Evolutionary conservation across 2,329 filamentous ascomycete genomes (phyloP).

Genomic region (Fusarium brevicatenulatum): DNA sequence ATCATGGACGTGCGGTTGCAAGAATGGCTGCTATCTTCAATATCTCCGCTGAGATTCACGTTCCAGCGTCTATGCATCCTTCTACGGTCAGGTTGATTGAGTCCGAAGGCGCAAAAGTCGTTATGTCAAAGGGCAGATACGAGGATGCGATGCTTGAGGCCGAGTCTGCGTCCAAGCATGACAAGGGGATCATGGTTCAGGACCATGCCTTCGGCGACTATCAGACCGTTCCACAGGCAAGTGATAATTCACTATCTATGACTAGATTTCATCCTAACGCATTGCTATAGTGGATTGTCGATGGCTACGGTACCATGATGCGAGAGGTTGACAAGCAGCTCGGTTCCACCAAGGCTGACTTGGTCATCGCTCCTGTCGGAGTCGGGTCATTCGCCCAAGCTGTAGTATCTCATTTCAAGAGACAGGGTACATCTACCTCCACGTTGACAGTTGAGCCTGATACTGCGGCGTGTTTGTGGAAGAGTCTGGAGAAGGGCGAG

Average conservation of each 20-base stretch:
- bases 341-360: conserved; percentile 50
- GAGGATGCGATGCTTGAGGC: conserved; percentile 68
- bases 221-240: conserved; percentile 67
- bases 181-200: conserved; percentile 67
- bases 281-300: conserved; percentile 71
- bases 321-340: conserved; percentile 72
- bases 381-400: conserved; percentile 79
- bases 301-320: conserved; percentile 81
- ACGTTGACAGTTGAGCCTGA: conserved; percentile 78
- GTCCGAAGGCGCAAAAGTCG: conserved; percentile 70
- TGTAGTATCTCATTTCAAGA: conserved; percentile 72
- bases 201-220: conserved; percentile 76
- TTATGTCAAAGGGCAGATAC: conserved; percentile 67
- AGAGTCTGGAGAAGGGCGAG: conserved; percentile 61
- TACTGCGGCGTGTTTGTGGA: conserved; percentile 67
- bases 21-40: conserved; percentile 71
- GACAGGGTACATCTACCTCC: conserved; percentile 38
- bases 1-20: conserved; percentile 79
- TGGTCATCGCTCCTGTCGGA: conserved; percentile 73
- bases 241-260: not conserved
- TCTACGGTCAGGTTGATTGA: conserved; percentile 65
- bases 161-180: conserved; percentile 51
- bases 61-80: conserved; percentile 67
- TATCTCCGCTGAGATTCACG: conserved; percentile 67
- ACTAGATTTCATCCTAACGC: not conserved